A percentile compares a stretch with the other conserved stretches of the same genome.
phyloP scores from a whole-genome alignment of 768 basidiomycete species.

The Mycena leptocephala region DNA sequence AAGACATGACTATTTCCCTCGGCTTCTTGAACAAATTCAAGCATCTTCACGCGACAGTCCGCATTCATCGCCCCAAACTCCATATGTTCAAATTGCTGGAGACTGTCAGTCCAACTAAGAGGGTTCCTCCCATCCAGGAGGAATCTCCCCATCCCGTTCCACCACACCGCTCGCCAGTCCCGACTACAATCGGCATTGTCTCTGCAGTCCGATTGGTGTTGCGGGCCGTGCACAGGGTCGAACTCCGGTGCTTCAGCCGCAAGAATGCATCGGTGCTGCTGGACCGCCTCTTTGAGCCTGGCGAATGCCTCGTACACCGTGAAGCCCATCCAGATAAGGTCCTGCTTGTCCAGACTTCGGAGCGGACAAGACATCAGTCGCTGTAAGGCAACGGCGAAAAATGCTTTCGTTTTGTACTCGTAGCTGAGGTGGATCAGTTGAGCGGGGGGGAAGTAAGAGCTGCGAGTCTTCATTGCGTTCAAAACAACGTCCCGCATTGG shows the following conservation, averaged over 20 bases:
- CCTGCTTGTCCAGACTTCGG: neutral
- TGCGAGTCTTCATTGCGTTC: neutral
- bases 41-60: slow-evolving; percentile 18
- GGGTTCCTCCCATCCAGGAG: slow-evolving; percentile 38
- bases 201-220: neutral
- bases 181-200: slow-evolving; percentile 4
- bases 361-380: neutral
- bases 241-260: neutral
- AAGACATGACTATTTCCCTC: no score
- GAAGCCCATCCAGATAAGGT: neutral
- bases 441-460: neutral
- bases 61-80: slow-evolving; percentile 34
- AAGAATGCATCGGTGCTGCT: neutral
- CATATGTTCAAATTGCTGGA: slow-evolving; percentile 30
- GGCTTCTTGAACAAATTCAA: neutral
- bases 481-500: neutral
- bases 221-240: neutral
- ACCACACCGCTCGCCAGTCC: slow-evolving; percentile 42
- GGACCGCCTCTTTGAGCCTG: neutral
- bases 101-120: slow-evolving; percentile 31
- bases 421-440: neutral
- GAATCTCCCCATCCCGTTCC: slow-evolving; percentile 40
- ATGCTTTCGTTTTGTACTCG: neutral
- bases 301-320: neutral
- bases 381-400: neutral